Evolutionary conservation across 306 rosid species (phyloP).

Genomic region (Spatholobus suberectus): DNA sequence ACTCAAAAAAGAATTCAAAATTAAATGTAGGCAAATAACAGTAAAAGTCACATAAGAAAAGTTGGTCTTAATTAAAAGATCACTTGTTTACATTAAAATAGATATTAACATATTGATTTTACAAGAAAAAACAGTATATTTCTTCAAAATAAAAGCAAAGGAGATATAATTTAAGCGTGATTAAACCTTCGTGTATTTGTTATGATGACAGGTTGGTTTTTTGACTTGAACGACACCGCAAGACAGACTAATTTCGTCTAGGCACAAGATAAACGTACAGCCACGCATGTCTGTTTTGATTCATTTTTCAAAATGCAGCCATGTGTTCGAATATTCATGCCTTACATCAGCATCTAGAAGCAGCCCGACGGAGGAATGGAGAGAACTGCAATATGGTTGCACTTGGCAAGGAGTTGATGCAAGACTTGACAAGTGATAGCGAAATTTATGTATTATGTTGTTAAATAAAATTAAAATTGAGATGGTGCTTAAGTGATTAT

Average conservation of each 20-base stretch:
- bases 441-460: background rate
- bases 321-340: background rate
- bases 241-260: background rate
- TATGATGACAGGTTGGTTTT: background rate
- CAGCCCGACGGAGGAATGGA: background rate
- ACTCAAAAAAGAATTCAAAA: too few relatives aligned
- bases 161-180: background rate
- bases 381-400: background rate
- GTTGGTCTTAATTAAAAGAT: too few relatives aligned
- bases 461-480: too few relatives aligned
- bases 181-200: background rate
- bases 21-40: too few relatives aligned
- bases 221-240: background rate
- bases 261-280: background rate
- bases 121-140: too few relatives aligned
- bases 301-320: background rate
- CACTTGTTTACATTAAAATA: too few relatives aligned
- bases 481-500: too few relatives aligned
- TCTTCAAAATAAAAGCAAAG: too few relatives aligned
- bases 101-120: too few relatives aligned
- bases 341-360: background rate
- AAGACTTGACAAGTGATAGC: background rate
- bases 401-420: background rate
- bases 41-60: too few relatives aligned
- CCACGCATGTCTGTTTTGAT: background rate